These are phyloP conservation scores for Colletotrichum sp. DNA, from an alignment of 2,329 filamentous ascomycete genomes.

Conservation along the genomic window DNA sequence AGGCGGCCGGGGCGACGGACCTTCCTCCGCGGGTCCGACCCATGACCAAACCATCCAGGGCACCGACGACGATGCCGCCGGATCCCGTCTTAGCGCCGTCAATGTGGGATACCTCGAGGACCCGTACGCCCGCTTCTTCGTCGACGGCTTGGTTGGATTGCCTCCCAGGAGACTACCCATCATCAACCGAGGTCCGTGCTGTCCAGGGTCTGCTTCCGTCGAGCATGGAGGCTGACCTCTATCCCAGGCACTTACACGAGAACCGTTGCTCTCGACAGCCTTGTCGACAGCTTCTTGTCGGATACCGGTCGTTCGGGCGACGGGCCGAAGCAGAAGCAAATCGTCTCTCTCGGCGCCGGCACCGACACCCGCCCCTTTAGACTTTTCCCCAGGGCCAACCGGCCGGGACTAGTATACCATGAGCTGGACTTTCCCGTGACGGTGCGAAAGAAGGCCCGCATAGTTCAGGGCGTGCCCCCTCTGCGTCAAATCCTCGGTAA, in stretches of 20 bases:
- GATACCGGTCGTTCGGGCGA: conserved; percentile 28
- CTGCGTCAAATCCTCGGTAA: conserved; percentile 44
- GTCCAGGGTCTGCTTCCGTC: conserved; percentile 19
- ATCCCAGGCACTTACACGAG: conserved; percentile 85
- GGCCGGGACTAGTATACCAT: conserved; percentile 72
- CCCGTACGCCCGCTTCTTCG: conserved; percentile 75
- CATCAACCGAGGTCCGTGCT: conserved; percentile 81
- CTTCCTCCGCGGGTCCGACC: conserved; percentile 32
- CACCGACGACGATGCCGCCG: conserved; percentile 90
- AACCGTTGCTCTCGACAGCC: conserved; percentile 79
- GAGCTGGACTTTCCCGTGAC: conserved; percentile 89
- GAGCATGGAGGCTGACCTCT: conserved; percentile 19
- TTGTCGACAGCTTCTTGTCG: conserved; percentile 75
- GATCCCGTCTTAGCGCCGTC: conserved; percentile 88
- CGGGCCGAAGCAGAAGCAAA: conserved; percentile 61
- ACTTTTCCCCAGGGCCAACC: conserved; percentile 56
- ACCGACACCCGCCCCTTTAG: conserved; percentile 91
- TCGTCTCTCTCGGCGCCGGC: conserved; percentile 90
- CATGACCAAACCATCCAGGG: conserved; percentile 82
- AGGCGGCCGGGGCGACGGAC: conserved; percentile 27
- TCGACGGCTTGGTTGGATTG: conserved; percentile 50
- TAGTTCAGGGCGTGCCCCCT: conserved; percentile 49
- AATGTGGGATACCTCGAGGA: conserved; percentile 85
- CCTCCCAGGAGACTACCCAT: conserved; percentile 77
- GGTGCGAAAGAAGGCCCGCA: conserved; percentile 67